Base-by-base conservation (phyloP, 805 yeast genomes). In the Lachancea cidri region DNA sequence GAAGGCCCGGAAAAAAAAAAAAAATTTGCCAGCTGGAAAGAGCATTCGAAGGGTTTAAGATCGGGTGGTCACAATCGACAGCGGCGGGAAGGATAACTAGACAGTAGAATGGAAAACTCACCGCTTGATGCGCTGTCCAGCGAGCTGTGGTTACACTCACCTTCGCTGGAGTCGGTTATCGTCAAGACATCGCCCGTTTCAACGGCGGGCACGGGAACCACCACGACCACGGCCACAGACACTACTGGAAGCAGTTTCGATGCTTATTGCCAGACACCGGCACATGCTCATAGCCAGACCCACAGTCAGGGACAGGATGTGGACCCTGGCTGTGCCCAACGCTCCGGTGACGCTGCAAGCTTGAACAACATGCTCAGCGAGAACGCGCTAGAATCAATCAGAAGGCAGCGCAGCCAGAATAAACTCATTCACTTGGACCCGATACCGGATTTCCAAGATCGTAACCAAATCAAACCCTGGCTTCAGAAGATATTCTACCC, bases 401-500 rank as follows among this genome's bases (percentile, higher is more conserved):
- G 41, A 24, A 30, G 49, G 29, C 54, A 49, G 43, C 46, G 49
- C 33, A 58, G 58, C 40, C 64, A 58, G 43, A 58, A 60, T 39
- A 63, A 60, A 44, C 46, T 61, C 29, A 62, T 63, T 25, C 67
- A 63, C 53, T 42, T 63, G 37, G 67, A 63, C 45, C 66, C 67
- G 5, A 57, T 63, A 30, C 67, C 67, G 5, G 52, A 61, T 41
- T 70, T 72, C 52, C 51, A 58, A 27, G 70, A 68, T 42, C 74
- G 68, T 48, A 60, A 69, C 22, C 73, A 70, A 17, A 77, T 79
- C 47, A 79, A 79, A 54, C 83, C 84, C 4, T 79, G 84, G 83
- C 58, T 79, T 38, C 77, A 69, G 48, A 60, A 67, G 36, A 68
- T 76, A 41, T 63, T 71, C 37, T 61, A 64, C n/a, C 59, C 67